Evolutionary conservation across 768 basidiomycete species (phyloP).

Genomic region (Termitomyces sp.): DNA sequence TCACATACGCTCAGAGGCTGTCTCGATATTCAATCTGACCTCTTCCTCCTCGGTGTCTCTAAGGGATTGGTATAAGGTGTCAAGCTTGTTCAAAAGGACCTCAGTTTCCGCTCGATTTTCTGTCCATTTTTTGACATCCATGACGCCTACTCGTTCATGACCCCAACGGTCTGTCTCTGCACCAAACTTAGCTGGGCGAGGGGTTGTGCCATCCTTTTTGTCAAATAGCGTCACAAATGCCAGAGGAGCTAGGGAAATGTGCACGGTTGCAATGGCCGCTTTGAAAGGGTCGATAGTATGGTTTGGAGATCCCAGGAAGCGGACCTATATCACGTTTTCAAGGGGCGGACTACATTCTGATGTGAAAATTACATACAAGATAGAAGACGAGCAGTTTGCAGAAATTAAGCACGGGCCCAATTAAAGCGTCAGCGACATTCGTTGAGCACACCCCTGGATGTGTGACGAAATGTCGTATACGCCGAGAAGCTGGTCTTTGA

Average conservation of each 20-base stretch:
- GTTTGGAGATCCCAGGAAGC: constrained; percentile 63
- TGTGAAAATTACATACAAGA: constrained; percentile 43
- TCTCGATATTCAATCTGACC: constrained; percentile 15
- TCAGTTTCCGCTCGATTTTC: constrained; percentile 45
- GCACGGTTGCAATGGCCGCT: constrained; percentile 65
- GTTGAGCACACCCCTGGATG: constrained; percentile 74
- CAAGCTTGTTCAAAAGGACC: constrained; percentile 53
- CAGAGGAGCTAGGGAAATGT: constrained; percentile 63
- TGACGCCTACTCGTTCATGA: constrained; percentile 45
- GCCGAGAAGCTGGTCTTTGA: constrained; percentile 23
- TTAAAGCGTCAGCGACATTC: constrained; percentile 50
- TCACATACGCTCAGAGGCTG: constrained; percentile 15
- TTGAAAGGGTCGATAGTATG: constrained; percentile 63
- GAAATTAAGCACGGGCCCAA: constrained; percentile 42
- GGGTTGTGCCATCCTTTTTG: constrained; percentile 17
- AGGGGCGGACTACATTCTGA: neutral
- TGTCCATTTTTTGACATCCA: constrained; percentile 50
- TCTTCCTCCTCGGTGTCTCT: constrained; percentile 25
- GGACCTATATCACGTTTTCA: constrained; percentile 46
- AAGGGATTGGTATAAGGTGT: constrained; percentile 45
- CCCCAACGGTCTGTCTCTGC: constrained; percentile 61
- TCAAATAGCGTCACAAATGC: constrained; percentile 42
- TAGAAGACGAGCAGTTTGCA: constrained; percentile 60
- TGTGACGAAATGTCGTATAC: constrained; percentile 56
- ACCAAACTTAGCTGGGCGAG: constrained; percentile 47